phyloP scores from a whole-genome alignment of 129 eudicot genomes.

The Flaveria sonorensis region DNA sequence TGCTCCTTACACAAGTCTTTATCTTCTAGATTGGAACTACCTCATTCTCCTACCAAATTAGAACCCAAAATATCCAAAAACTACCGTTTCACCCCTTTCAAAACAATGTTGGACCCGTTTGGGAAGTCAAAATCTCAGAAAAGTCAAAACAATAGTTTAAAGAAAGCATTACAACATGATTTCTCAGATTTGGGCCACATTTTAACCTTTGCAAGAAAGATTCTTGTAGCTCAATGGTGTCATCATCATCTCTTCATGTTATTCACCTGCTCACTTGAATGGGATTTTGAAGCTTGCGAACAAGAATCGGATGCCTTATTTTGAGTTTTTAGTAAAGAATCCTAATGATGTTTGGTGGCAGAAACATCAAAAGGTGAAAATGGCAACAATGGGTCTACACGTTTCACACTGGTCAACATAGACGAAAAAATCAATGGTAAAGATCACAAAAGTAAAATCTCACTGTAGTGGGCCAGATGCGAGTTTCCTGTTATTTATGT shows the following conservation, averaged over 20 bases:
- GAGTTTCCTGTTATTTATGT: constrained; percentile 70
- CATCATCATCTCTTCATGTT: constrained; percentile 23
- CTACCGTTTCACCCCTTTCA: constrained; percentile 55
- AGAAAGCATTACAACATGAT: constrained; percentile 49
- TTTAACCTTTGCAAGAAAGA: constrained; percentile 41
- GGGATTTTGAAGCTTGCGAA: constrained; percentile 60
- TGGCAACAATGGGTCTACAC: constrained; percentile 68
- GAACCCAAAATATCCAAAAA: constrained; percentile 48
- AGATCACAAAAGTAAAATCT: constrained; percentile 47
- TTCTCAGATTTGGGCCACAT: constrained; percentile 26
- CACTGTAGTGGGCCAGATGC: constrained; percentile 74
- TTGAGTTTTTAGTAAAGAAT: constrained; percentile 61
- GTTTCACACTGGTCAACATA: constrained; percentile 59
- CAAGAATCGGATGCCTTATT: constrained; percentile 60
- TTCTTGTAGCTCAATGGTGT: constrained; percentile 21
- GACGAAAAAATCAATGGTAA: constrained; percentile 52
- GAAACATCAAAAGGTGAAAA: constrained; percentile 66
- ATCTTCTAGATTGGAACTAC: constrained; percentile 63
- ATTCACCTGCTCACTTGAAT: constrained; percentile 65
- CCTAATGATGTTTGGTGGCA: constrained; percentile 63
- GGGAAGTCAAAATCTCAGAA: constrained; percentile 70
- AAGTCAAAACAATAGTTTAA: constrained; percentile 37
- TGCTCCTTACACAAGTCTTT: constrained; percentile 53
- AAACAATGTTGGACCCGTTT: constrained; percentile 72
- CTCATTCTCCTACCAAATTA: constrained; percentile 65